Conservation (phyloP, 257 asterid genomes). For the Agastache rugosa region DNA sequence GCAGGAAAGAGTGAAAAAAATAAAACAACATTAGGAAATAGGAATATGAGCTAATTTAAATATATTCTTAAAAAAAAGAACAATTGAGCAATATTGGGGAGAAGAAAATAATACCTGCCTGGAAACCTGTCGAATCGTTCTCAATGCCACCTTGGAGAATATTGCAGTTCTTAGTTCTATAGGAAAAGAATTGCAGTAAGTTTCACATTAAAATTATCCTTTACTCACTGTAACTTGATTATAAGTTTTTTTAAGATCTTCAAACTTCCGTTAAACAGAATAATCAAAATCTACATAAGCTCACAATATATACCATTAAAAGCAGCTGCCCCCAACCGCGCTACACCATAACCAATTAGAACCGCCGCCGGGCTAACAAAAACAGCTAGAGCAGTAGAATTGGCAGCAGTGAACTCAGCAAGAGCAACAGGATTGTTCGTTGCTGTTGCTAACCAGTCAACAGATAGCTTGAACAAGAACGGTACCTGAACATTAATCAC, state of each 20-base stretch:
- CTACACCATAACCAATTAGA: conserved; percentile 91
- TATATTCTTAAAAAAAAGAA: conserved; percentile 10
- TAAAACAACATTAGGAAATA: background rate
- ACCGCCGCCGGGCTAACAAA: conserved; percentile 92
- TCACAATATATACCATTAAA: conserved; percentile 74
- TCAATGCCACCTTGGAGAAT: conserved; percentile 93
- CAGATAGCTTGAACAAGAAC: conserved; percentile 94
- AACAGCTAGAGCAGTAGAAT: conserved; percentile 75
- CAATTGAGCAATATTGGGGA: conserved; percentile 2
- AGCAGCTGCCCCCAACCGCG: conserved; percentile 90
- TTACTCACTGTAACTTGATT: background rate
- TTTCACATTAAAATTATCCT: conserved; percentile 24
- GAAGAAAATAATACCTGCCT: conserved; percentile 60
- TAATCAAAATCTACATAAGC: background rate
- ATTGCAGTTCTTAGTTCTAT: conserved; percentile 93
- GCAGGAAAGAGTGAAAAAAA: conserved; percentile 1
- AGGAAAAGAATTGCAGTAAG: conserved; percentile 34
- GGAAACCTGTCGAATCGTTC: conserved; percentile 93
- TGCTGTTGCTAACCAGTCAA: conserved; percentile 84
- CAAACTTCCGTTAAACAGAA: conserved; percentile 8
- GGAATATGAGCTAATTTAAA: conserved; percentile 8
- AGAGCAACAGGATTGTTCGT: conserved; percentile 78
- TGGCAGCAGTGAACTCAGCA: conserved; percentile 80
- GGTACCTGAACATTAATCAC: conserved; percentile 98
- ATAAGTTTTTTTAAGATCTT: background rate